Conservation (phyloP, 352 stramenopile genomes). For the Globisporangium recalcitrans region DNA sequence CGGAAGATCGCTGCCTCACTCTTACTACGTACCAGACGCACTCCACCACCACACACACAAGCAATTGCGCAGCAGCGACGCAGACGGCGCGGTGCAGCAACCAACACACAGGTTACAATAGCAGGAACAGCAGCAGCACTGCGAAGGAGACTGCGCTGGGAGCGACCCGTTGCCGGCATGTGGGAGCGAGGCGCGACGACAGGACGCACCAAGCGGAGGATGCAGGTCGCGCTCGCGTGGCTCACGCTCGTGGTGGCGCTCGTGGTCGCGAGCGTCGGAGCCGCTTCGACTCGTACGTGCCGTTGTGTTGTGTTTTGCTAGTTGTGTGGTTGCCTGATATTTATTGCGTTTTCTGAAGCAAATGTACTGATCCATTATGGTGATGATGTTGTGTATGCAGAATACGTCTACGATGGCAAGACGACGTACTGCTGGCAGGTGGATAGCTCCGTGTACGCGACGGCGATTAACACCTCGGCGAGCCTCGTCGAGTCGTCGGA, state of each 20-base stretch:
- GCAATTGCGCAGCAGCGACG: neutral
- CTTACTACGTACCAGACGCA: neutral
- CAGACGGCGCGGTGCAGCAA: neutral
- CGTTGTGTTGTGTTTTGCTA: neutral
- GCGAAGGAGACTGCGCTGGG: neutral
- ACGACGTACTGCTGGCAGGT: slow-evolving; percentile 66
- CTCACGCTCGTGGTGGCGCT: slow-evolving; percentile 13
- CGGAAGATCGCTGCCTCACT: neutral
- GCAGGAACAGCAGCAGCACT: neutral
- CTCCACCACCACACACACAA: neutral
- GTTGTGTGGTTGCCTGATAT: neutral
- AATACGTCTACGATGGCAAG: slow-evolving; percentile 28
- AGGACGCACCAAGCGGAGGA: slow-evolving; percentile 1
- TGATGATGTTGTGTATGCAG: neutral
- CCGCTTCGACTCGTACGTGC: slow-evolving; percentile 10
- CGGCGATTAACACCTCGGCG: slow-evolving; percentile 32
- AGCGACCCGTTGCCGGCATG: slow-evolving; percentile 8
- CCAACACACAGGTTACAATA: neutral
- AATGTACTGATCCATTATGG: neutral
- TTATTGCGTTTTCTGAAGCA: neutral
- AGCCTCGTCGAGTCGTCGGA: slow-evolving; percentile 32
- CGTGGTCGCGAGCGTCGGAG: slow-evolving; percentile 10
- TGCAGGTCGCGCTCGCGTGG: slow-evolving; percentile 12
- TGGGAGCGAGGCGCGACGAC: slow-evolving; percentile 8
- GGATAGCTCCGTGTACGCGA: slow-evolving; percentile 47